Base-by-base conservation (phyloP, 192 early-diverging fungal genomes). In the Gorgonomyces haynaldii region DNA sequence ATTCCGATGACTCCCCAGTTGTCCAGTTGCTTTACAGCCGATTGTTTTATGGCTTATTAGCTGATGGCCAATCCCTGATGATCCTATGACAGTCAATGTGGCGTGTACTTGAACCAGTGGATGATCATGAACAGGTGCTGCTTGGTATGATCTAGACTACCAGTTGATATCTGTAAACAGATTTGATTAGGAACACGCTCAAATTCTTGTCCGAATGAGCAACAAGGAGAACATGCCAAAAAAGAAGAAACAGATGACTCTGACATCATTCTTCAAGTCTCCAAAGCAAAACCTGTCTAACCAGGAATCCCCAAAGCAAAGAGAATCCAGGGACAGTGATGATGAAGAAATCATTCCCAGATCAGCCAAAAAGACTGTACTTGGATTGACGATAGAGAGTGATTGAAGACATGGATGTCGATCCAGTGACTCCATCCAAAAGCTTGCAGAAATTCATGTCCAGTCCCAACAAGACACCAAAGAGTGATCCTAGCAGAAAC, bases 231-330 rank as follows among this genome's bases (percentile, higher is more conserved):
- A 43, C 25, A 43, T 27, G 2, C 42, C 42, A 43, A 28, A 8
- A 15, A 15, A 43, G 15, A 43, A 43, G 42, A 43, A 47, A 40
- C 58, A 60, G 45, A 60, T 47, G 13, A 48, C 58, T 2, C 25
- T 60, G 25, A 60, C 58, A 2, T 27, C 13, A 24, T 60, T 60
- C 38, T 60, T 60, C 23, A 26, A 25, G 10, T n/a, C 30, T 0
- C 32, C 50, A 6, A 37, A 38, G 19, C 26, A 52, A 8, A n/a
- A 37, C n/a, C 6, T 21, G 6, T 24, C 17, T 7, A 24, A 16
- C 34, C 27, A 17, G 17, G 1, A 41, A 31, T 32, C 49, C 24
- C 21, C n/a, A 29, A 41, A 41, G 45, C 17, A 43, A 43, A 27
- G 26, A 15, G 42, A 26, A 43, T 43, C 3, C 25, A 43, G 25